These are phyloP conservation scores for Penicillium coprophilum DNA, from an alignment of 495 filamentous ascomycete genomes.

Conservation along the genomic window DNA sequence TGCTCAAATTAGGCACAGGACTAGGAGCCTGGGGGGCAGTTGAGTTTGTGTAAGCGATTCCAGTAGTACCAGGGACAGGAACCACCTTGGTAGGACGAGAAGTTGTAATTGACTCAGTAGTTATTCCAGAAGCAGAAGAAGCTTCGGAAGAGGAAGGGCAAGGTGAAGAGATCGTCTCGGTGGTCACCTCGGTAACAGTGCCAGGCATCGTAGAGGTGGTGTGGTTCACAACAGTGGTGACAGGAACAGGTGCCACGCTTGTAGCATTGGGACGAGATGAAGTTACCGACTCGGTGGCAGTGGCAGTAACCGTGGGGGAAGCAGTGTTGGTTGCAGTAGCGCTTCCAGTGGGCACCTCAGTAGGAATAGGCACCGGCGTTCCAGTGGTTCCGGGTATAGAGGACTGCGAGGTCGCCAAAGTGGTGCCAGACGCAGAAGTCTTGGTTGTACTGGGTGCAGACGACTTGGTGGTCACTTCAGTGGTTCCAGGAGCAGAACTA, in stretches of 20 bases:
- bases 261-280: not conserved
- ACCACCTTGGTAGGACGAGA: not conserved
- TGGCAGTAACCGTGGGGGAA: slow-evolving; percentile 6
- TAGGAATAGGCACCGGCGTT: not conserved
- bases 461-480: not conserved
- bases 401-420: not conserved
- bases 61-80: slow-evolving; percentile 6
- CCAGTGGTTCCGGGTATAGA: not conserved
- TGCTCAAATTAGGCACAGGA: slow-evolving; percentile 1
- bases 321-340: not conserved
- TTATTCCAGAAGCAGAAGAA: not conserved
- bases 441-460: not conserved
- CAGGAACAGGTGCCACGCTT: not conserved
- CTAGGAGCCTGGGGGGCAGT: slow-evolving; percentile 1
- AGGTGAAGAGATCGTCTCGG: not conserved
- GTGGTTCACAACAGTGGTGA: not conserved
- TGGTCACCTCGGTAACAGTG: not conserved
- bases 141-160: not conserved
- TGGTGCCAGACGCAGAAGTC: not conserved
- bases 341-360: not conserved
- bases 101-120: not conserved
- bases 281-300: not conserved
- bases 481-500: not conserved
- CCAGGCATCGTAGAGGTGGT: not conserved
- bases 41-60: slow-evolving; percentile 1